Evolutionary conservation across 2,329 filamentous ascomycete genomes (phyloP).

Genomic region (Fusarium sp.): DNA sequence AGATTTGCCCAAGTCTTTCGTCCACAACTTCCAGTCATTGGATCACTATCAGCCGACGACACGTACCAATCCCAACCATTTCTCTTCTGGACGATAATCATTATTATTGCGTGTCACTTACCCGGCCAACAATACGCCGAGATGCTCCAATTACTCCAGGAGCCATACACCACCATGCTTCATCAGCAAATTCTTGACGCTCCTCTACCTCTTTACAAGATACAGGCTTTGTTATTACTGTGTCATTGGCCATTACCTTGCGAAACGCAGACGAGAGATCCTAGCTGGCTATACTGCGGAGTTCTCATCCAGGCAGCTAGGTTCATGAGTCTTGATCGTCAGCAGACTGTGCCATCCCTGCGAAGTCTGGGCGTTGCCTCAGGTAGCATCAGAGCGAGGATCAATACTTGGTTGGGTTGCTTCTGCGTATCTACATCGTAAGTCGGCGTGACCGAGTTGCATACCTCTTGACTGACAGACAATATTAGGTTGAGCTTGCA

Average conservation of each 20-base stretch:
- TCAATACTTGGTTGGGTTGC: constrained; percentile 28
- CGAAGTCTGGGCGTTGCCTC: constrained; percentile 22
- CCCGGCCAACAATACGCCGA: not conserved
- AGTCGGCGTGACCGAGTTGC: not conserved
- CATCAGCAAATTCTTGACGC: constrained; percentile 15
- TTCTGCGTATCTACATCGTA: constrained; percentile 31
- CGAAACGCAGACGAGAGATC: constrained; percentile 16
- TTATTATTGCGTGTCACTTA: constrained; percentile 15
- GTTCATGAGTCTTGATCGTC: constrained; percentile 29
- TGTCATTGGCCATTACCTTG: constrained; percentile 30
- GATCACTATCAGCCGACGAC: not conserved
- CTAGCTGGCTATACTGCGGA: constrained; percentile 31
- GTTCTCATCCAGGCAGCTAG: constrained; percentile 30
- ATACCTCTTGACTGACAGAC: not conserved
- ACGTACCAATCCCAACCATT: constrained; percentile 14
- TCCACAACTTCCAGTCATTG: constrained; percentile 24
- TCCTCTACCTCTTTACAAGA: constrained; percentile 27
- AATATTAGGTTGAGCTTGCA: constrained; percentile 20
- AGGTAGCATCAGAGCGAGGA: constrained; percentile 14
- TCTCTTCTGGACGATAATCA: constrained; percentile 35
- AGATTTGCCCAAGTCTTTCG: constrained; percentile 33
- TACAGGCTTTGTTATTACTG: constrained; percentile 24
- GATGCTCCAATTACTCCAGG: not conserved
- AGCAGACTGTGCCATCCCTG: constrained; percentile 21
- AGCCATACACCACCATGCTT: constrained; percentile 12